phyloP scores from a whole-genome alignment of 2,329 filamentous ascomycete genomes.

The Aspergillus puulaauensis region DNA sequence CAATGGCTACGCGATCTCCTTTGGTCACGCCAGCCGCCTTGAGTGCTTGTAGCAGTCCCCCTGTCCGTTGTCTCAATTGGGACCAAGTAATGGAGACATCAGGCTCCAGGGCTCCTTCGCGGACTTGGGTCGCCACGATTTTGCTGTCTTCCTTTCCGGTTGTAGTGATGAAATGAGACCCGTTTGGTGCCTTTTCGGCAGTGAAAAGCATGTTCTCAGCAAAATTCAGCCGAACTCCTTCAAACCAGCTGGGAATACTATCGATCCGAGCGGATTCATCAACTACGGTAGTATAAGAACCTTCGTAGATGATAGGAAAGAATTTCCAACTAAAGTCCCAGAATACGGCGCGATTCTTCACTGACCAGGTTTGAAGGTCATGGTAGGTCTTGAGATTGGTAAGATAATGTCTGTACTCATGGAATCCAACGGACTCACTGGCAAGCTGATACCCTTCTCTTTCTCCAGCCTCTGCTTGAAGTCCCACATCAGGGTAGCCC shows the following conservation, averaged over 20 bases:
- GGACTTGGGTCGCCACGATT: conserved; percentile 68
- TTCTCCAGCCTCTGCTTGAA: conserved; percentile 67
- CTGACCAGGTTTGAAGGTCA: conserved; percentile 70
- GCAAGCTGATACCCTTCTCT: conserved; percentile 56
- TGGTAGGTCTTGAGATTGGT: conserved; percentile 7
- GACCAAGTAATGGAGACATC: conserved; percentile 62
- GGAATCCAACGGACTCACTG: conserved; percentile 43
- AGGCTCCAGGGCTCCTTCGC: conserved; percentile 36
- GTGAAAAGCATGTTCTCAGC: conserved; percentile 77
- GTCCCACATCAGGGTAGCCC: conserved; percentile 63
- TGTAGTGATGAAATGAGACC: conserved; percentile 4
- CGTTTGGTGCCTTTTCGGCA: conserved; percentile 22
- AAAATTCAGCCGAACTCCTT: conserved; percentile 71
- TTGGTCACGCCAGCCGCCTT: conserved; percentile 63
- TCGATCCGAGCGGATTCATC: conserved; percentile 71
- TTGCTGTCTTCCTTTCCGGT: conserved; percentile 58
- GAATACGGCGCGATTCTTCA: conserved; percentile 62
- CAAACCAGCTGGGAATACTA: conserved; percentile 68
- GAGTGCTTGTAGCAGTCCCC: conserved; percentile 61
- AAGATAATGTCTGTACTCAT: background rate
- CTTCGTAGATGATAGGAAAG: conserved; percentile 62
- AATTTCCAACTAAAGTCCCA: conserved; percentile 64
- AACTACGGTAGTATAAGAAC: conserved; percentile 59
- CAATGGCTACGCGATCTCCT: conserved; percentile 74
- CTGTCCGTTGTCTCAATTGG: conserved; percentile 62